phyloP scores from a whole-genome alignment of 2,329 filamentous ascomycete species.

The Fusarium agapanthi region DNA sequence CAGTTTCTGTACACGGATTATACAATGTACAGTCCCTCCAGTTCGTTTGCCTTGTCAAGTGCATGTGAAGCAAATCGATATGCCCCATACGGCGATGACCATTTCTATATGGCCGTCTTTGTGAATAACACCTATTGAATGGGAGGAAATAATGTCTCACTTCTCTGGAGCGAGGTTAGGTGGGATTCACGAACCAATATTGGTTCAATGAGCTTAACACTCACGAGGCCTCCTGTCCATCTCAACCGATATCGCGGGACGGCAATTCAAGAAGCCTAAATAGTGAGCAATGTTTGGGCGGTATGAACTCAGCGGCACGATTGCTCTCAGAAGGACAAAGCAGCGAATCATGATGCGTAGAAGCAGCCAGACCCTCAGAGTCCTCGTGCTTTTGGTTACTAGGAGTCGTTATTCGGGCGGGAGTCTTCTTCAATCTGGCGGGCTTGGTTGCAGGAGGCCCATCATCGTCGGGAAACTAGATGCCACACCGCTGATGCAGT shows the following conservation, averaged over 20 bases:
- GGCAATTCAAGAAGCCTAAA: not conserved
- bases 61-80: not conserved
- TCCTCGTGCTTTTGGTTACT: not conserved
- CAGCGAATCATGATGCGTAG: not conserved
- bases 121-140: not conserved
- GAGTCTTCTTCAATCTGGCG: fast-evolving
- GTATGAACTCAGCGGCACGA: not conserved
- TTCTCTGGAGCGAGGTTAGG: not conserved
- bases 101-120: not conserved
- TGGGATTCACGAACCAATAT: too few relatives aligned
- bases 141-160: not conserved
- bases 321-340: not conserved
- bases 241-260: not conserved
- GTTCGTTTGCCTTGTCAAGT: not conserved
- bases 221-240: not conserved
- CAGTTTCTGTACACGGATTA: not conserved
- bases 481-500: not conserved
- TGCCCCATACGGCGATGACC: not conserved
- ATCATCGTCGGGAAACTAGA: not conserved
- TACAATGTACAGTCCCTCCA: not conserved
- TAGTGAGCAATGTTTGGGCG: not conserved
- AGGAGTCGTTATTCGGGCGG: fast-evolving
- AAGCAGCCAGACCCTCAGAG: not conserved
- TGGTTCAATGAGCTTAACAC: not conserved
- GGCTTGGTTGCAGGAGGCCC: not conserved